Evolutionary conservation across 768 basidiomycete species (phyloP), one percentile per base, ranked within the genome.

Genomic region (Daedaleopsis sinensis): DNA sequence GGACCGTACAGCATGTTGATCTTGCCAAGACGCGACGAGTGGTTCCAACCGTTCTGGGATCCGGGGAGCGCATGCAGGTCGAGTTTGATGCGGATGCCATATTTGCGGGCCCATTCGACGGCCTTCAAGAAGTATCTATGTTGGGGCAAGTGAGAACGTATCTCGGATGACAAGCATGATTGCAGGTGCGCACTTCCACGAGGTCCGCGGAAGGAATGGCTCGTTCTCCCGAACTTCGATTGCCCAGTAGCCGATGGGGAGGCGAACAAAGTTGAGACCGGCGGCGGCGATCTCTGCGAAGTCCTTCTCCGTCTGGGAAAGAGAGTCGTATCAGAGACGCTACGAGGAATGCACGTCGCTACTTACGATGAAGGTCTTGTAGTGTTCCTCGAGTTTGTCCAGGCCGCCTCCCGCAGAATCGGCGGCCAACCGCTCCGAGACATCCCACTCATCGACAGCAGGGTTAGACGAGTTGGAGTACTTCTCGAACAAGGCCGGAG

Each of bases 41-140:
- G 96, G 72, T 98, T 98, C 93, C 93, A 97, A 5, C 94, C 94
- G 71, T 96, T 98, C 77, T 96, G 93, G 61, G 88, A 88, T 19
- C 91, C 91, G 46, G 90, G 89, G 15, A 92, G 75, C 24, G 87
- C 77, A 66, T 91, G 89, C 10, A 95, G 74, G 74, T 99, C 96
- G 37, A 98, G 82, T 70, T 96, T 93, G 69, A 99, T 93, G 53
- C 96, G 87, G 52, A 98, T 66, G 10, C 96, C 96, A 72, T 99
- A 99, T 76, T 99, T 99, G 60, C 96, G 85, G 10, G 93, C 93
- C 96, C 96, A 99, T 62, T 86, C 79, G 62, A 98, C 84, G 10
- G 94, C 93, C 75, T 96, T 95, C 54, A 97, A 79, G 79, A 96
- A 93, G 76, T 98, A 96, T 37, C 89, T 90, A 53, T 16, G 15